Evolutionary conservation across 2,329 filamentous ascomycete genomes (phyloP).

Genomic region (Aspergillus quadricinctus): DNA sequence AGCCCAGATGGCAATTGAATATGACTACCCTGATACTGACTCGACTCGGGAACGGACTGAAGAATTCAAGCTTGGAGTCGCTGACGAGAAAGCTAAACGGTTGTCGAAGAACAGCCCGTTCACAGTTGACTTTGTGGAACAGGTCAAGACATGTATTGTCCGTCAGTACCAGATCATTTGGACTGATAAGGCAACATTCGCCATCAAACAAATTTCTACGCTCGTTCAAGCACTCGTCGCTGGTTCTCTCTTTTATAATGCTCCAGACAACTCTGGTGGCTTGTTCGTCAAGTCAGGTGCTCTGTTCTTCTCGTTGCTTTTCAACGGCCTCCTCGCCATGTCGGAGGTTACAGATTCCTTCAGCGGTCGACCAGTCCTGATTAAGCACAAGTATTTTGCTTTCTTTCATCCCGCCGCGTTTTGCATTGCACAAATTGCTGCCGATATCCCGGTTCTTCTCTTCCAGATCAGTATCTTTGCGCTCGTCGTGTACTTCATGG

Average conservation of each 20-base stretch:
- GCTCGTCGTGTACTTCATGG: conserved; percentile 62
- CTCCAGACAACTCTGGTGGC: conserved; percentile 53
- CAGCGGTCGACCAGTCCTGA: conserved; percentile 54
- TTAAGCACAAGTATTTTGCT: conserved; percentile 57
- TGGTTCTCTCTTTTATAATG: conserved; percentile 65
- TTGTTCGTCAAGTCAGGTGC: conserved; percentile 62
- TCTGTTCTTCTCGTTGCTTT: conserved; percentile 61
- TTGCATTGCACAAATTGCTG: conserved; percentile 42
- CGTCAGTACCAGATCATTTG: conserved; percentile 63
- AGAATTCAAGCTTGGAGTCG: conserved; percentile 52
- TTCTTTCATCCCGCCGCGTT: conserved; percentile 52
- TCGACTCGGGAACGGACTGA: conserved; percentile 48
- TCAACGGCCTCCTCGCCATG: conserved; percentile 59
- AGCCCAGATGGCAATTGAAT: conserved; percentile 51
- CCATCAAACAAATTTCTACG: conserved; percentile 59
- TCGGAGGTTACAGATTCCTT: conserved; percentile 64
- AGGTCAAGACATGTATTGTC: conserved; percentile 54
- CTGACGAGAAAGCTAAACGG: conserved; percentile 52
- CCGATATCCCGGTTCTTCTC: conserved; percentile 53
- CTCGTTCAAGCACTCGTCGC: conserved; percentile 58
- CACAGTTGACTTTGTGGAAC: conserved; percentile 51
- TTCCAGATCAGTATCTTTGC: conserved; percentile 58
- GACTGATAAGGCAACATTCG: conserved; percentile 60
- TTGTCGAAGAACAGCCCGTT: conserved; percentile 53
- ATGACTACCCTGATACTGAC: conserved; percentile 52